Evolutionary conservation across 2,329 filamentous ascomycete genomes (phyloP).

Genomic region (Microthyrium microscopicum): DNA sequence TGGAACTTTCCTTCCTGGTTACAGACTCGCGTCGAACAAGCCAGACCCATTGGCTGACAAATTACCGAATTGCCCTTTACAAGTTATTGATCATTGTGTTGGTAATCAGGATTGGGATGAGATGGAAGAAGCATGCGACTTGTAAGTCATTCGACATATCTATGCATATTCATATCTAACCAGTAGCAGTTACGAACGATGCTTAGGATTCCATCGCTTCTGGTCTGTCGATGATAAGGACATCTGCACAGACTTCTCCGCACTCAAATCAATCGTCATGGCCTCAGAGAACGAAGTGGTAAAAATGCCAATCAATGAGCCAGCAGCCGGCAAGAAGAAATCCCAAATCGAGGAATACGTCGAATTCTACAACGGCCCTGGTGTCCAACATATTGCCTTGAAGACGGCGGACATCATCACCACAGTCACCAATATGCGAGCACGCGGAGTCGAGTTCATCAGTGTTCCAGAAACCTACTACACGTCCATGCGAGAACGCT

Average conservation of each 20-base stretch:
- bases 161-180: not conserved
- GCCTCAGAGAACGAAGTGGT: slow-evolving; percentile 66
- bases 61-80: slow-evolving; percentile 50
- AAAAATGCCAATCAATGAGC: slow-evolving; percentile 98
- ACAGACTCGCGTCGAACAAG: slow-evolving; percentile 34
- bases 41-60: slow-evolving; percentile 29
- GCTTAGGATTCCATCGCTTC: slow-evolving; percentile 88
- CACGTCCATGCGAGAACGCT: slow-evolving; percentile 52
- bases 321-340: slow-evolving; percentile 74
- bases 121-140: slow-evolving; percentile 51
- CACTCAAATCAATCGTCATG: slow-evolving; percentile 83
- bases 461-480: slow-evolving; percentile 80
- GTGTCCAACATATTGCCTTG: slow-evolving; percentile 87
- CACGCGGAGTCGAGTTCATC: slow-evolving; percentile 88
- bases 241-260: slow-evolving; percentile 84
- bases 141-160: slow-evolving; percentile 24
- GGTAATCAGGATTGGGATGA: slow-evolving; percentile 93
- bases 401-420: slow-evolving; percentile 65
- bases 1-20: slow-evolving; percentile 73
- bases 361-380: slow-evolving; percentile 74
- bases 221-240: slow-evolving; percentile 91
- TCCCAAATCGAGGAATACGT: slow-evolving; percentile 82
- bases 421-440: slow-evolving; percentile 60
- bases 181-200: slow-evolving; percentile 58
- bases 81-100: slow-evolving; percentile 86